These are phyloP conservation scores for Oryza glaberrima DNA, from an alignment of 176 grass and related monocot genomes.

Conservation along the genomic window DNA sequence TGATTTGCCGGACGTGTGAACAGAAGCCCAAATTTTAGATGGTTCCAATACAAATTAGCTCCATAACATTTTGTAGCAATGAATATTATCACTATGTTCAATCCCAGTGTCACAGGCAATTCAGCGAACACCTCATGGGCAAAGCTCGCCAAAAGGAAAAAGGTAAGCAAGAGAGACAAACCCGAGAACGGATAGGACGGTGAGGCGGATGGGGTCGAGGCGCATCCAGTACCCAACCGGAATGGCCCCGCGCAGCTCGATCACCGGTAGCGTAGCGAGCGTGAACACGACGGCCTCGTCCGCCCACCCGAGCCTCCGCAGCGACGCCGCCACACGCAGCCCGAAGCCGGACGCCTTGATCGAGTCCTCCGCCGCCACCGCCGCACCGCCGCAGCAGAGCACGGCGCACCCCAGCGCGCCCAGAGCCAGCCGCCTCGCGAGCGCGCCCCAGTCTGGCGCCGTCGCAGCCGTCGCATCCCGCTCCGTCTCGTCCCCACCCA, in stretches of 20 bases:
- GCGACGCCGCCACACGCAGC: slow-evolving; percentile 65
- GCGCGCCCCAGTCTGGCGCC: slow-evolving; percentile 16
- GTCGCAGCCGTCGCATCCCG: neutral
- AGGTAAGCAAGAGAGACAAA: slow-evolving; percentile 21
- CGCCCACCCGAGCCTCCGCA: slow-evolving; percentile 79
- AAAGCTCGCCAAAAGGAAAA: neutral
- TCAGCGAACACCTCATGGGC: slow-evolving; percentile 12
- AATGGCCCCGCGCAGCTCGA: slow-evolving; percentile 91
- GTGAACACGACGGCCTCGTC: slow-evolving; percentile 86
- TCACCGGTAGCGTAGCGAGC: slow-evolving; percentile 77
- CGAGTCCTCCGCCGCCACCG: slow-evolving; percentile 53
- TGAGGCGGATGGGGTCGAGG: slow-evolving; percentile 73
- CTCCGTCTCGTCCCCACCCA: neutral
- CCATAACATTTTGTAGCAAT: neutral
- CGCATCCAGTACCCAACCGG: slow-evolving; percentile 94
- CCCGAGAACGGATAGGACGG: slow-evolving; percentile 80
- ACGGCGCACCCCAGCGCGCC: slow-evolving; percentile 34
- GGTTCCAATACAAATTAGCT: neutral
- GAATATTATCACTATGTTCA: neutral
- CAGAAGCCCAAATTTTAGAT: neutral
- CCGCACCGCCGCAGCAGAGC: slow-evolving; percentile 43
- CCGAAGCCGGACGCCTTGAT: slow-evolving; percentile 83
- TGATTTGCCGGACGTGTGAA: neutral
- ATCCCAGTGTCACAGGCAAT: neutral
- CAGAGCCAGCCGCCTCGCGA: slow-evolving; percentile 17